A percentile compares a stretch with the other conserved stretches of the same genome.
phyloP scores from a whole-genome alignment of 768 basidiomycete species.

The Psilocybe sp. region DNA sequence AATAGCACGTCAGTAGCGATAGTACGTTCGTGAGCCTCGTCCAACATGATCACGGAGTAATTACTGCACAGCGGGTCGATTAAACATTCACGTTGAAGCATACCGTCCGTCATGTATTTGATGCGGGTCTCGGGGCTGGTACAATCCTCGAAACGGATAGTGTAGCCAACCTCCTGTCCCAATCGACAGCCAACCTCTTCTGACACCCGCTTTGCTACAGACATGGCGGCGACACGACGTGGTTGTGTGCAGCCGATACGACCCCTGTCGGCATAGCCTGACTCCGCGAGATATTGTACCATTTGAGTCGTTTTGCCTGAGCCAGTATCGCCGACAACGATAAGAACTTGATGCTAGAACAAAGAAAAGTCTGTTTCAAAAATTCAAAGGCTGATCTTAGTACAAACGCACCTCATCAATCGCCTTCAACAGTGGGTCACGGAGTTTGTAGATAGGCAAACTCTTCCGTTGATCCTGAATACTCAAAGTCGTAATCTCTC shows the following conservation, averaged over 20 bases:
- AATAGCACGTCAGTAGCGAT: slow-evolving; percentile 99
- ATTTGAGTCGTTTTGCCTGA: slow-evolving; percentile 99
- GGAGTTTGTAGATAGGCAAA: slow-evolving; percentile 93
- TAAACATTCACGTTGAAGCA: slow-evolving; percentile 95
- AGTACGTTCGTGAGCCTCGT: slow-evolving; percentile 98
- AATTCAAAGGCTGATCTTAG: not conserved
- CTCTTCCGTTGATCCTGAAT: slow-evolving; percentile 93
- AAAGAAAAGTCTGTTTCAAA: slow-evolving; percentile 11
- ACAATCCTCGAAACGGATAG: slow-evolving; percentile 99
- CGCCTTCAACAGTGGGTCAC: slow-evolving; percentile 86
- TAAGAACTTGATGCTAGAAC: slow-evolving; percentile 88
- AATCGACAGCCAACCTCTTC: slow-evolving; percentile 98
- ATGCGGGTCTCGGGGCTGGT: slow-evolving; percentile 98
- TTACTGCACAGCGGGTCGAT: slow-evolving; percentile 92
- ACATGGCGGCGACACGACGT: slow-evolving; percentile 98
- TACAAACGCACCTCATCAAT: slow-evolving; percentile 71
- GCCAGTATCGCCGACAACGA: slow-evolving; percentile 98
- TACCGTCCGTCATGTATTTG: slow-evolving; percentile 99
- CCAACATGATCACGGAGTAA: slow-evolving; percentile 96
- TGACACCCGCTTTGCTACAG: slow-evolving; percentile 96
- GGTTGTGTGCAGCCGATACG: slow-evolving; percentile 98
- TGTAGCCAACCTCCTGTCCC: slow-evolving; percentile 97
- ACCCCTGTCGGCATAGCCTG: slow-evolving; percentile 86
- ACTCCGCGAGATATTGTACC: slow-evolving; percentile 96
- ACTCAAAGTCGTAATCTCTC: slow-evolving; percentile 84